A percentile compares a stretch with the other conserved stretches of the same genome.
Conservation (phyloP, 2,329 filamentous ascomycete species). For the Proliferodiscus dingleyae region DNA sequence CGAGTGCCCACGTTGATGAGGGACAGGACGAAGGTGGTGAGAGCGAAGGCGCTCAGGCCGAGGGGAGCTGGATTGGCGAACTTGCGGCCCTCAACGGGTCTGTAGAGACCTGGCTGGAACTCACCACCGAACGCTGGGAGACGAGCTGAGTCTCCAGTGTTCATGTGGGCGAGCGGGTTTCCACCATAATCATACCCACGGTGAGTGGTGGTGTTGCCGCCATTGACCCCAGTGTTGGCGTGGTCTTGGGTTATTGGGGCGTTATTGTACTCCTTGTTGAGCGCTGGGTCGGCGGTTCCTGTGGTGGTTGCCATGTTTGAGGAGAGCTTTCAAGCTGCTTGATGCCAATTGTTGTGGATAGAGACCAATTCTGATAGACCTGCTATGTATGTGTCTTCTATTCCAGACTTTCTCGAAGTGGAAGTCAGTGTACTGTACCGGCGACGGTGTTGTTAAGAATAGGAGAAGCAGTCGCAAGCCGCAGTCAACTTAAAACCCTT, state of each 20-base stretch:
- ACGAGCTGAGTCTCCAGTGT: conserved; percentile 37
- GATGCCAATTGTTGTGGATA: not conserved
- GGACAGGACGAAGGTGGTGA: conserved; percentile 58
- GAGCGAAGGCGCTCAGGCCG: conserved; percentile 55
- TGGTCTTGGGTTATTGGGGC: conserved; percentile 19
- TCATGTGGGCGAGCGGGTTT: conserved; percentile 45
- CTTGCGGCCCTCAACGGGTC: conserved; percentile 45
- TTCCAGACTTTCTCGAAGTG: too few species aligned
- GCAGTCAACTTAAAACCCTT: too few species aligned
- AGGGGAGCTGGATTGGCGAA: conserved; percentile 58
- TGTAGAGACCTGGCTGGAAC: conserved; percentile 56
- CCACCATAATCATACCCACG: conserved; percentile 29
- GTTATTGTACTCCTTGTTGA: conserved; percentile 22
- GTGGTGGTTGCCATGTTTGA: conserved; percentile 24
- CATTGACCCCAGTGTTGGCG: conserved; percentile 7
- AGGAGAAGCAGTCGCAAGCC: too few species aligned
- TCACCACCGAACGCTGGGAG: conserved; percentile 53
- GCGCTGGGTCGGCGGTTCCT: conserved; percentile 9
- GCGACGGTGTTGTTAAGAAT: too few species aligned
- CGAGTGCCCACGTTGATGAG: conserved; percentile 51
- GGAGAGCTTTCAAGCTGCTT: not conserved
- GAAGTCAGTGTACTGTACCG: too few species aligned
- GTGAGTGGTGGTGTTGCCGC: not conserved
- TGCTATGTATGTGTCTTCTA: too few species aligned
- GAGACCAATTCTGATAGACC: not conserved